Evolutionary conservation across 495 filamentous ascomycete genomes (phyloP), one percentile per base, ranked within the genome.

Genomic region (Penicillium pancosmium): DNA sequence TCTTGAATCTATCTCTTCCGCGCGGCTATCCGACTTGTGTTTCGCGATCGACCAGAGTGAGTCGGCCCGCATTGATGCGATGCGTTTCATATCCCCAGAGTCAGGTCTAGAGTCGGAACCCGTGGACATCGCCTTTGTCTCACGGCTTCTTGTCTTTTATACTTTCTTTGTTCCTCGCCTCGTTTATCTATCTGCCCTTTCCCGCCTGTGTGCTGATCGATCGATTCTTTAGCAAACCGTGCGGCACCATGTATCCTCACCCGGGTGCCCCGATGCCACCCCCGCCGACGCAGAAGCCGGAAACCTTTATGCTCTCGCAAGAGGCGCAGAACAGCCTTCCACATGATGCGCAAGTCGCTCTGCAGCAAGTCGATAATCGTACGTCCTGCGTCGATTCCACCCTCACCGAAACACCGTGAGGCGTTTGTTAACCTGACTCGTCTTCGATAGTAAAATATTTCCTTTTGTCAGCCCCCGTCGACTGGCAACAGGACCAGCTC

Each of bases 321-420:
- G 93, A 97, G 77, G 93, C 95, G 43, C 93, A 97, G 76, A 92
- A 97, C 76, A 92, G 89, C 62, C 85, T 98, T 51, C 94, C 94
- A 33, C 91, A 96, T 66, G 94, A 98, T 80, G 90, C 92, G 70
- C 91, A 97, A 81, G 92, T 98, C 72, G 94, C 94, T 61, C 82
- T 98, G 62, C 93, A 98, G 68, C 94, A 98, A 77, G 94, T 98
- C 63, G 94, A 98, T 74, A 98, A 98, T 73, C 78, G 94, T 98
- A 82, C 82, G 94, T 86, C 27, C 18, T 50, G n/a, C 16, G 5
- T 47, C 25, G 33, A 18, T 33, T 47, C 52, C 36, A 18, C 36
- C 50, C 52, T 7, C 41, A 3, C 0, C n/a, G 5, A n/a, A 19
- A 12, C 16, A 7, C 41, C 18, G 15, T 4, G 16, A 18, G 6